Evolutionary conservation across 148 eudicot genomes (phyloP).

Genomic region (Euryodendron excelsum): DNA sequence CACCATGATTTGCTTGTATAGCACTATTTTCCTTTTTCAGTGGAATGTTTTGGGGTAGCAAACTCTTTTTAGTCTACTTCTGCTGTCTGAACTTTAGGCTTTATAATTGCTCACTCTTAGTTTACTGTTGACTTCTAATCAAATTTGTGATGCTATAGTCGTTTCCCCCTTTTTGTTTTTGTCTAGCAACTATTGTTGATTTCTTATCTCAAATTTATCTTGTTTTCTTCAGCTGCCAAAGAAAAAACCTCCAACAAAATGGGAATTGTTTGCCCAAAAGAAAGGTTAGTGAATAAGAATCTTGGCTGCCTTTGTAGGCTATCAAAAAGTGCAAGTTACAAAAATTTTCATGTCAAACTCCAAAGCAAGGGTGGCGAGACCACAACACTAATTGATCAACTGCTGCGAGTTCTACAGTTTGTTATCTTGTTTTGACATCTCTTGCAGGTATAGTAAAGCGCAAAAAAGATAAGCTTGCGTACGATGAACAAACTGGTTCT

Average conservation of each 20-base stretch:
- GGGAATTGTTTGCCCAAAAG: constrained; percentile 89
- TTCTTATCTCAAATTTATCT: neutral
- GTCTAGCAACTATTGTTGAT: constrained; percentile 7
- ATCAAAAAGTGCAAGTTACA: no score
- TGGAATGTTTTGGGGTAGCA: no score
- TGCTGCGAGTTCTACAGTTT: neutral
- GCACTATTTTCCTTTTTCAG: no score
- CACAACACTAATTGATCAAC: neutral
- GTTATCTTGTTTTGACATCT: constrained; percentile 13
- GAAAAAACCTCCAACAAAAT: constrained; percentile 80
- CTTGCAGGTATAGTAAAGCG: constrained; percentile 59
- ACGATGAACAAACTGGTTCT: constrained; percentile 67
- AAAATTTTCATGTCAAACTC: neutral
- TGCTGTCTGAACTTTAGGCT: no score
- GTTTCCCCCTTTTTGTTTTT: no score
- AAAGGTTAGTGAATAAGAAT: constrained; percentile 51
- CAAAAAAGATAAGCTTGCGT: constrained; percentile 72
- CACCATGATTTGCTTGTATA: no score
- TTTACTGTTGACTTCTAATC: neutral
- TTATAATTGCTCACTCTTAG: no score
- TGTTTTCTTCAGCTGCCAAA: constrained; percentile 64
- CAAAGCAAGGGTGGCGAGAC: neutral
- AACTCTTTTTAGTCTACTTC: no score
- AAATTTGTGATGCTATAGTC: no score
- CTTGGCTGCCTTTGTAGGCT: neutral